A percentile compares a stretch with the other conserved stretches of the same genome.
Evolutionary conservation across 257 asterid genomes (phyloP).

Genomic region (Voacanga thouarsii): DNA sequence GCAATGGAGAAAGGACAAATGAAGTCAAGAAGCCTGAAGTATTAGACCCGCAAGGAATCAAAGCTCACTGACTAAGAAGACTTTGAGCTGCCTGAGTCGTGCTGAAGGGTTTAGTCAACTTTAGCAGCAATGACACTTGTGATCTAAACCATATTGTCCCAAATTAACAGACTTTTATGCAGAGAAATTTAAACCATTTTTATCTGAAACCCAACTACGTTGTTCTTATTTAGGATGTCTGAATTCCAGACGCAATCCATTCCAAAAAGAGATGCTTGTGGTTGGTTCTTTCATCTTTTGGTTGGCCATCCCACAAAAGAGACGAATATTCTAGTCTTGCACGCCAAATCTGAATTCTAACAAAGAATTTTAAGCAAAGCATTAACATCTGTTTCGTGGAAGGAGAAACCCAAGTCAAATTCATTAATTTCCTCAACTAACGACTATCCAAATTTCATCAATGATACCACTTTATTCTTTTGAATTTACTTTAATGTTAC

Average conservation of each 20-base stretch:
- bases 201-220: background rate
- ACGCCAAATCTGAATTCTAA: no score
- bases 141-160: no score
- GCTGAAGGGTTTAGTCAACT: background rate
- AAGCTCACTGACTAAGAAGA: background rate
- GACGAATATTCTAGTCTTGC: background rate
- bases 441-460: background rate
- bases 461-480: no score
- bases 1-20: background rate
- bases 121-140: no score
- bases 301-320: slow-evolving; percentile 1
- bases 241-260: background rate
- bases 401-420: background rate
- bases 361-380: background rate
- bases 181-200: no score
- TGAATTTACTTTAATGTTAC: no score
- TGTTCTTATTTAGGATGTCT: background rate
- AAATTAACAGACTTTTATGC: no score
- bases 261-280: background rate
- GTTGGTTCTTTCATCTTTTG: background rate
- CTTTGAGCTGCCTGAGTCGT: background rate
- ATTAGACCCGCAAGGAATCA: slow-evolving; percentile 1
- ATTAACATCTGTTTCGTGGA: background rate
- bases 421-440: background rate
- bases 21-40: background rate